Base-by-base conservation (phyloP, 768 basidiomycete species). In the Infundibulicybe gibba region DNA sequence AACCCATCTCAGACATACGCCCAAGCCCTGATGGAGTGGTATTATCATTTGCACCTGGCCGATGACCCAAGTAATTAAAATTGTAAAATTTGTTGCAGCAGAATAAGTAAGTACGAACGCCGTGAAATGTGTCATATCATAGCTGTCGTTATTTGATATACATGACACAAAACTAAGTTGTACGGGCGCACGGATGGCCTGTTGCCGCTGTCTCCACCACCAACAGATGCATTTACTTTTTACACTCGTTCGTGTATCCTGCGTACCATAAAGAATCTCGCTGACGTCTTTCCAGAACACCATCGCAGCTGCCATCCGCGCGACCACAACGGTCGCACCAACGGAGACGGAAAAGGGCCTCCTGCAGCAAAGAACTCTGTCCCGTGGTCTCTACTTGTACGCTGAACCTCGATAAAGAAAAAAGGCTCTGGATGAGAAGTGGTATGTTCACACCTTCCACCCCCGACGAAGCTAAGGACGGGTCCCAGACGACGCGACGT, bases 221-320 rank as follows among this genome's bases (percentile, higher is more conserved):
- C 1, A 70, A 69, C 32, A 83, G 85, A 1, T 90, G 92, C 55
- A 89, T 92, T 63, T 91, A 91, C 59, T 66, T 93, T 43, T 92
- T 91, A 89, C 90, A 57, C 74, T 80, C 15, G 30, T 13, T 8
- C 19, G 31, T 21, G 16, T 12, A 17, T 50, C 33, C 40, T 32
- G 25, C 3, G 34, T 43, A 12, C 30, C 38, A 19, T 19, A 41
- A 30, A 12, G 16, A 41, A 50, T 37, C 48, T 38, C 10, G 15
- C 10, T 34, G 11, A 34, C 10, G n/a, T 3, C 15, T 25, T 35
- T 38, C 12, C 60, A 77, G 74, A 76, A 71, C 51, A 66, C 75
- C 4, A 65, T 76, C 15, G 59, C 74, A 0, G 67, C 74, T 5
- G 65, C 78, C 2, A 65, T 74, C 13, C 74, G 71, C 17, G 70